phyloP scores from a whole-genome alignment of 1,284 basidiomycete species.

The Melampsora larici-populina region DNA sequence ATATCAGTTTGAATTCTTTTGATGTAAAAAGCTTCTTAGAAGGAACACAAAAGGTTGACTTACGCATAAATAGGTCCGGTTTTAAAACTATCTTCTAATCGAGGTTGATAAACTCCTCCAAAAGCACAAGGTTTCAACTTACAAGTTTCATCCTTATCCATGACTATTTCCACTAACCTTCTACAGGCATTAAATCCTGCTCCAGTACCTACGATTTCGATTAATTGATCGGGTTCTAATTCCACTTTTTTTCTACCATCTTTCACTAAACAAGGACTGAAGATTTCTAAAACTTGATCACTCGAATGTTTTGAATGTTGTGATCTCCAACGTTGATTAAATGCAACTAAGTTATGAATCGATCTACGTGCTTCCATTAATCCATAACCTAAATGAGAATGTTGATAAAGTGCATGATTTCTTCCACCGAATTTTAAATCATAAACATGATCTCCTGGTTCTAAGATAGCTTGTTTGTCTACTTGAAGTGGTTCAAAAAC shows the following conservation, averaged over 20 bases:
- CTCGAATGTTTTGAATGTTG: conserved; percentile 56
- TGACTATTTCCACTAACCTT: conserved; percentile 78
- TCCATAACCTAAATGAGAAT: conserved; percentile 93
- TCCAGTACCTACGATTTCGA: conserved; percentile 77
- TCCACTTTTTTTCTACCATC: conserved; percentile 66
- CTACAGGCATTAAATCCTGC: conserved; percentile 84
- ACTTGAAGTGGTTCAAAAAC: conserved; percentile 78
- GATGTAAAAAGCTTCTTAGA: not conserved
- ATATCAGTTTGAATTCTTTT: conserved; percentile 56
- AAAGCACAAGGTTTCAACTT: conserved; percentile 89
- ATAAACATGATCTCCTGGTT: conserved; percentile 91
- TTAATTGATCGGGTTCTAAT: conserved; percentile 62
- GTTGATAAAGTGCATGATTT: conserved; percentile 77
- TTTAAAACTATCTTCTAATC: conserved; percentile 79
- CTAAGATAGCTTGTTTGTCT: conserved; percentile 56
- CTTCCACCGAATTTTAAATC: conserved; percentile 71
- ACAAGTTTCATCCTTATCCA: conserved; percentile 95
- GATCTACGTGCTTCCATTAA: conserved; percentile 82
- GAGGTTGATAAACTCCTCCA: conserved; percentile 94
- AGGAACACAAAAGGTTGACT: too few relatives aligned
- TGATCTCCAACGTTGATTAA: conserved; percentile 64
- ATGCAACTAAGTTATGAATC: conserved; percentile 84
- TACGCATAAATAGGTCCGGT: conserved; percentile 53
- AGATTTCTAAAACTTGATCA: conserved; percentile 54
- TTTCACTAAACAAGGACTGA: conserved; percentile 77